Evolutionary conservation across 2,329 filamentous ascomycete species (phyloP).

Genomic region (Phoma sp.): DNA sequence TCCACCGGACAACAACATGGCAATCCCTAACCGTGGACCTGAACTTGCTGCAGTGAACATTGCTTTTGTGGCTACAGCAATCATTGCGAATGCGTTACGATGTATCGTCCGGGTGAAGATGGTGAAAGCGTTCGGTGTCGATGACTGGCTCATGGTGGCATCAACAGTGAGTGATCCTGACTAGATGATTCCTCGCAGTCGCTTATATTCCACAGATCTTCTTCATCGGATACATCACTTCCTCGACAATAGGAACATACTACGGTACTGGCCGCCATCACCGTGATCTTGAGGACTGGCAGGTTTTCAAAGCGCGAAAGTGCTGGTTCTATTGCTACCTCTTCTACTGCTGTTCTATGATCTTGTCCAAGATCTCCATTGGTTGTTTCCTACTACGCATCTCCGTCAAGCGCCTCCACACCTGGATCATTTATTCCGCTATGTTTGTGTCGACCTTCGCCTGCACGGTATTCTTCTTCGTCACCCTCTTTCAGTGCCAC

Average conservation of each 20-base stretch:
- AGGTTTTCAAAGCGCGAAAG: slow-evolving; percentile 34
- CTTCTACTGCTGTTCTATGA: slow-evolving; percentile 43
- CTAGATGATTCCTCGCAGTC: not conserved
- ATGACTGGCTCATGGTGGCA: slow-evolving; percentile 47
- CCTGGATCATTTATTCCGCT: slow-evolving; percentile 49
- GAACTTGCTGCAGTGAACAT: slow-evolving; percentile 42
- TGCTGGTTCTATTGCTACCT: slow-evolving; percentile 47
- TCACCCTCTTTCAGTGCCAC: slow-evolving; percentile 60
- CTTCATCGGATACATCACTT: slow-evolving; percentile 34
- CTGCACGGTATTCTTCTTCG: slow-evolving; percentile 53
- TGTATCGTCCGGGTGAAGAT: slow-evolving; percentile 41
- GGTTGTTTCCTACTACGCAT: slow-evolving; percentile 44
- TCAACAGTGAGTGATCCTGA: slow-evolving; percentile 35
- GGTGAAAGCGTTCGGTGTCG: slow-evolving; percentile 46
- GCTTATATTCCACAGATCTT: slow-evolving; percentile 27
- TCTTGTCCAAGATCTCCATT: slow-evolving; percentile 45
- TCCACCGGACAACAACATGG: slow-evolving; percentile 29
- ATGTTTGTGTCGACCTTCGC: slow-evolving; percentile 49
- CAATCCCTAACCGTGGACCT: slow-evolving; percentile 42
- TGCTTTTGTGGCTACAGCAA: slow-evolving; percentile 34
- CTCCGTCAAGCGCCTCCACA: slow-evolving; percentile 37
- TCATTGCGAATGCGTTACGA: slow-evolving; percentile 37
- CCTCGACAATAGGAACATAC: slow-evolving; percentile 38
- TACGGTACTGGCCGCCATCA: slow-evolving; percentile 44
- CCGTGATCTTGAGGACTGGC: slow-evolving; percentile 26